Base-by-base conservation (phyloP, 495 filamentous ascomycete species). In the Schizothecium vesticola region DNA sequence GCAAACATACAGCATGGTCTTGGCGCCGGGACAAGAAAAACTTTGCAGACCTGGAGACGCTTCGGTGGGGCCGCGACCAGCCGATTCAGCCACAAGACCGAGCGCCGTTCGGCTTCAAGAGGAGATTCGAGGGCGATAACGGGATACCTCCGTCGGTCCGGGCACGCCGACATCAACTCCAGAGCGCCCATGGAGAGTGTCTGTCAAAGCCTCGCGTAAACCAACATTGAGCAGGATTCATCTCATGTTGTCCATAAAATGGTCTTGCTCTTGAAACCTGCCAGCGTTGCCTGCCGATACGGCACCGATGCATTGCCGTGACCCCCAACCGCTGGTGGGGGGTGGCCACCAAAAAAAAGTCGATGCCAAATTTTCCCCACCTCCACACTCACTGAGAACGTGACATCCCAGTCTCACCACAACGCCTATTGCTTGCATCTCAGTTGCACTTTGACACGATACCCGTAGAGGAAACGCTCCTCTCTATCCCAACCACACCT, bases 41-140 rank as follows among this genome's bases (percentile, higher is more conserved):
- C 71, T 78, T 70, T 76, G 67, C 72, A 66, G 72, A 67, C 70
- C 75, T 78, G 76, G 76, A 76, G 75, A 78, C 75, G 56, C 31
- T 58, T 66, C 23, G 55, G 74, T 75, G 75, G 76, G 71, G 71
- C 71, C 69, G 36, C 58, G 64, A 64, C 57, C 61, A 60, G 66
- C 75, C 70, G 69, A 65, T 59, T 74, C 65, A 71, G 69, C 68
- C 68, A 22, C 33, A 26, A 61, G 28, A 57, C 24, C 16, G 25
- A 22, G 51, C 43, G 25, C 65, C 24, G 67, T 70, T 77, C 75
- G 75, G 75, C 64, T 61, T 61, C 62, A 69, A 56, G 63, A 77
- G 74, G 76, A 76, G 73, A 75, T 78, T 64, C 76, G 76, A 78
- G 68, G 76, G 76, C 73, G 76, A 75, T 78, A 78, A 68, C 63